phyloP scores from a whole-genome alignment of 371 early-diverging fungal genomes.

The Funneliformis caledonium region DNA sequence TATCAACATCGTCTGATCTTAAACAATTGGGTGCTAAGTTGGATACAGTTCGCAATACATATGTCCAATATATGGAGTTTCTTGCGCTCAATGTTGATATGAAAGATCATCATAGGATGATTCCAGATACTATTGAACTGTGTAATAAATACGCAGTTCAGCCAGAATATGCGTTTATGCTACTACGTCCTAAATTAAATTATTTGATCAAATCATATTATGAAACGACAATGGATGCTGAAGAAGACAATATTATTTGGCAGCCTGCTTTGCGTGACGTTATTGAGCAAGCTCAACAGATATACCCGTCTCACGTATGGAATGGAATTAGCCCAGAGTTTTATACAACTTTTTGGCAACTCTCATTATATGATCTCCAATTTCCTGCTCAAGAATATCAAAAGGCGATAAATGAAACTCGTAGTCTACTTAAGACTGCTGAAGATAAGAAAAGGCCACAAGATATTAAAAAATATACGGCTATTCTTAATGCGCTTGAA shows the following conservation, averaged over 20 bases:
- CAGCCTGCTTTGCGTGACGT: slow-evolving; percentile 47
- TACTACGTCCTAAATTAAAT: slow-evolving; percentile 70
- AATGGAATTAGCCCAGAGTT: slow-evolving; percentile 70
- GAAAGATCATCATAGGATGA: slow-evolving; percentile 58
- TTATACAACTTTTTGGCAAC: slow-evolving; percentile 86
- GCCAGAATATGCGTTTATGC: slow-evolving; percentile 74
- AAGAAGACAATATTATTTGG: slow-evolving; percentile 40
- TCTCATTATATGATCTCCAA: slow-evolving; percentile 80
- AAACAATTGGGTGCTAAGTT: slow-evolving; percentile 61
- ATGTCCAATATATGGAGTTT: slow-evolving; percentile 72
- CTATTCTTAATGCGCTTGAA: slow-evolving; percentile 45
- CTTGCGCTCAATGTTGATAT: slow-evolving; percentile 62
- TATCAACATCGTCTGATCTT: slow-evolving; percentile 29
- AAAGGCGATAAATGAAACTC: slow-evolving; percentile 61
- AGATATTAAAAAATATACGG: slow-evolving; percentile 41
- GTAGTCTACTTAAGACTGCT: slow-evolving; percentile 51
- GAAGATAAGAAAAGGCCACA: slow-evolving; percentile 51
- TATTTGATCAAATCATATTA: slow-evolving; percentile 32
- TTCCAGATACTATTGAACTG: slow-evolving; percentile 67
- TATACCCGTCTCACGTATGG: slow-evolving; percentile 47
- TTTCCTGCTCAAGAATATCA: slow-evolving; percentile 76
- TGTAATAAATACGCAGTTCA: slow-evolving; percentile 64
- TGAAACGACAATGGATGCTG: neutral
- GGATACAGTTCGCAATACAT: slow-evolving; percentile 64
- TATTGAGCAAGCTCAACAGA: slow-evolving; percentile 47